Percentiles rank a stretch among this genome's conserved stretches.
These are phyloP conservation scores for Zasmidium cellare DNA, from an alignment of 2,329 filamentous ascomycete species.

Conservation along the genomic window DNA sequence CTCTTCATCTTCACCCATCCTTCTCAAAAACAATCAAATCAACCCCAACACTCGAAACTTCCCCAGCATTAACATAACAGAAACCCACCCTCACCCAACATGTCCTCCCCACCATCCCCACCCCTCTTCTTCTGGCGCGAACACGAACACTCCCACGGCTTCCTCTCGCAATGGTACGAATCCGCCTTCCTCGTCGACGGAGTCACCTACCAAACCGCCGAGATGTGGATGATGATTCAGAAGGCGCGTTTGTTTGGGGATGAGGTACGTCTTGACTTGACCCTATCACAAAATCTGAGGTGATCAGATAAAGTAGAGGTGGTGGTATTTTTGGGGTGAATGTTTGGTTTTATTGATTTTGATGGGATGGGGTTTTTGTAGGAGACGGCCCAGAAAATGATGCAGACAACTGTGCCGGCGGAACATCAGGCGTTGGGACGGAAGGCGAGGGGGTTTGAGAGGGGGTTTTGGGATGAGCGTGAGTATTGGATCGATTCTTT, in stretches of 20 bases:
- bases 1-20: too few relatives aligned
- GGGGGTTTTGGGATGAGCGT: slow-evolving; percentile 51
- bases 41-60: too few relatives aligned
- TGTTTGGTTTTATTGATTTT: background rate
- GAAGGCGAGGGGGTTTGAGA: slow-evolving; percentile 54
- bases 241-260: slow-evolving; percentile 46
- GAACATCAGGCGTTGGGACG: slow-evolving; percentile 58
- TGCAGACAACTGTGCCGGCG: slow-evolving; percentile 48
- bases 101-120: background rate
- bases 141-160: slow-evolving; percentile 51
- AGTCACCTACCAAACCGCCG: slow-evolving; percentile 40
- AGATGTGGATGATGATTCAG: slow-evolving; percentile 53
- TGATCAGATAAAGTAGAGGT: too few relatives aligned
- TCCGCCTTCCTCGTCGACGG: slow-evolving; percentile 49
- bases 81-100: too few relatives aligned
- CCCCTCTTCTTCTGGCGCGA: slow-evolving; percentile 39
- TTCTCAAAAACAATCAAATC: too few relatives aligned
- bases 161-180: slow-evolving; percentile 64
- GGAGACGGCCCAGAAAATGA: slow-evolving; percentile 50
- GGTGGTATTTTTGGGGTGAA: too few relatives aligned
- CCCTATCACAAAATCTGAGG: too few relatives aligned
- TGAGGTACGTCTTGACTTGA: too few relatives aligned
- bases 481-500: slow-evolving; percentile 8
- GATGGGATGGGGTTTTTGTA: slow-evolving; percentile 9
- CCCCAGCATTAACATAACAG: too few relatives aligned